These are phyloP conservation scores for Selaginella moellendorffii DNA, from an alignment of 75 land plant genomes.

Conservation along the genomic window DNA sequence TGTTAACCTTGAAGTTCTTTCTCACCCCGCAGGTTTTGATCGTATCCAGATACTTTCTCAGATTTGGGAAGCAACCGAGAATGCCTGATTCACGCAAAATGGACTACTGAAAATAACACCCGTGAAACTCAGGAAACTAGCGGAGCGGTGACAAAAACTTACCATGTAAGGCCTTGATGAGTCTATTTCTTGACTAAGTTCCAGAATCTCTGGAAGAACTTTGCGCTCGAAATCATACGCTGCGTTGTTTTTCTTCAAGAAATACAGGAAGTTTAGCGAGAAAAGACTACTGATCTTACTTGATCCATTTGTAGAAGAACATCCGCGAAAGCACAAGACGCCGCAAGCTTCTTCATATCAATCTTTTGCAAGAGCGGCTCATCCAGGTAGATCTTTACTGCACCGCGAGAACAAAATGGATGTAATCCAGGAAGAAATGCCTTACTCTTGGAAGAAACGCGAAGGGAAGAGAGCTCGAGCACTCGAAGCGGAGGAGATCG, in stretches of 20 bases:
- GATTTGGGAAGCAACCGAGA: neutral
- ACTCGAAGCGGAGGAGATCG: too few relatives aligned
- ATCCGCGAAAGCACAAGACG: conserved; percentile 1
- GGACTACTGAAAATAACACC: conserved; percentile 1
- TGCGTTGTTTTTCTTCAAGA: neutral
- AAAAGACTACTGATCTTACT: neutral
- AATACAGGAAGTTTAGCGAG: too few relatives aligned
- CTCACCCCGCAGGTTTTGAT: neutral
- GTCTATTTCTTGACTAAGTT: neutral
- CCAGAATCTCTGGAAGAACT: neutral
- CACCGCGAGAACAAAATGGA: too few relatives aligned
- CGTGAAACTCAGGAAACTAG: neutral
- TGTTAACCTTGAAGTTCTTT: neutral
- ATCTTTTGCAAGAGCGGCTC: neutral
- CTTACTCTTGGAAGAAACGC: too few relatives aligned
- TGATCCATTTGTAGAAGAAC: neutral
- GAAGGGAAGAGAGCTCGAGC: too few relatives aligned
- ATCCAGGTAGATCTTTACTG: conserved; percentile 5
- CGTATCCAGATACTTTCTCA: neutral
- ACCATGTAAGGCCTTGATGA: neutral
- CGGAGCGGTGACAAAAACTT: neutral
- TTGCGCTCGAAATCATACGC: neutral
- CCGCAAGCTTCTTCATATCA: conserved; percentile 5
- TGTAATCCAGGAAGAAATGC: too few relatives aligned
- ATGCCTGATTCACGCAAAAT: conserved; percentile 1